These are phyloP conservation scores for Salvia splendens DNA, from an alignment of 257 asterid genomes.

Conservation along the genomic window DNA sequence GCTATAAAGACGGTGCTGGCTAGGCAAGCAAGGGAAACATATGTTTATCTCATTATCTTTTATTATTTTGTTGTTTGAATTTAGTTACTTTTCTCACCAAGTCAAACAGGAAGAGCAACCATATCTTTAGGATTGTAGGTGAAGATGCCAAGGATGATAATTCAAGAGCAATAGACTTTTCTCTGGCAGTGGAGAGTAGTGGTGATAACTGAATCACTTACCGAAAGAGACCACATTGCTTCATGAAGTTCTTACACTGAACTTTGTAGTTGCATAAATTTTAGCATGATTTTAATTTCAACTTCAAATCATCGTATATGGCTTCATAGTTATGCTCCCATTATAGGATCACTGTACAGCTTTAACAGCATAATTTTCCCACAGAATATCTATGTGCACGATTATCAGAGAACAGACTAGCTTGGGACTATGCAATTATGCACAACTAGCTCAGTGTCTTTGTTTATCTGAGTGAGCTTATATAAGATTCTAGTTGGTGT, in stretches of 20 bases:
- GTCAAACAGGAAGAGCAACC: not conserved
- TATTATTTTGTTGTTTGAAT: conserved; percentile 14
- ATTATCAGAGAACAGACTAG: not conserved
- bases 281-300: not conserved
- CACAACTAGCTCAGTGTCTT: conserved; percentile 14
- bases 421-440: conserved; percentile 4
- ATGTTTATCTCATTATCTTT: conserved; percentile 5
- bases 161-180: conserved; percentile 11
- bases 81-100: conserved; percentile 5
- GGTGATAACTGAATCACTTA: not conserved
- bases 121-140: conserved; percentile 1
- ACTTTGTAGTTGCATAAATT: conserved; percentile 10
- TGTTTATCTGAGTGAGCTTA: conserved; percentile 13
- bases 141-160: conserved; percentile 9
- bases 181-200: not conserved
- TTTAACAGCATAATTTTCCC: conserved; percentile 2
- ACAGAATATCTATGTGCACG: not conserved
- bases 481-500: conserved; percentile 14
- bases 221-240: not conserved
- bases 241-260: not conserved
- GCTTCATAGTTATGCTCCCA: not conserved
- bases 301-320: not conserved
- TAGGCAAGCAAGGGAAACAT: conserved; percentile 57
- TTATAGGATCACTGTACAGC: conserved; percentile 6
- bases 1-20: conserved; percentile 65